These are phyloP conservation scores for Yamadazyma siamensis DNA, from an alignment of 1,139 yeast genomes.

Conservation along the genomic window DNA sequence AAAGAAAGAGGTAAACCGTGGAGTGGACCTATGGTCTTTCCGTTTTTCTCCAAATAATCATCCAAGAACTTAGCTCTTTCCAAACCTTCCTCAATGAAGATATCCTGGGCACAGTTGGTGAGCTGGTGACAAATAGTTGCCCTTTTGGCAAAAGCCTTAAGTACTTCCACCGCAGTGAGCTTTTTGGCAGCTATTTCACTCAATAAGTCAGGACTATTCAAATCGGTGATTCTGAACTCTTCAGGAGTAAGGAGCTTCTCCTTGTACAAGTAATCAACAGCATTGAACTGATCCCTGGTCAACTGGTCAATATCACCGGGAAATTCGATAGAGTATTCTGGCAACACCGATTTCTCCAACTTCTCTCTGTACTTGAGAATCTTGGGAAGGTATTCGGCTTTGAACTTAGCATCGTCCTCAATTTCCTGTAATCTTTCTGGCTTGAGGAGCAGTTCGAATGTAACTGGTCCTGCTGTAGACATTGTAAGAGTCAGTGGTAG, in stretches of 20 bases:
- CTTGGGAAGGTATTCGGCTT: constrained; percentile 42
- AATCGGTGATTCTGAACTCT: constrained; percentile 48
- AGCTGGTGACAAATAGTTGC: constrained; percentile 37
- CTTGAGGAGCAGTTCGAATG: too few relatives aligned
- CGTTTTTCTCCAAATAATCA: constrained; percentile 42
- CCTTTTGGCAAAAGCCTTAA: constrained; percentile 49
- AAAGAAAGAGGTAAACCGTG: constrained; percentile 47
- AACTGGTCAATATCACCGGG: constrained; percentile 40
- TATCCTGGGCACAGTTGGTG: constrained; percentile 33
- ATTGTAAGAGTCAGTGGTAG: too few relatives aligned
- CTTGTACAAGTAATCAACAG: constrained; percentile 41
- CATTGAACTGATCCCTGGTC: constrained; percentile 39
- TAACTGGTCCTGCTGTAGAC: constrained; percentile 6
- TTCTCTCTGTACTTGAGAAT: constrained; percentile 45
- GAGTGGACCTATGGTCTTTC: constrained; percentile 66
- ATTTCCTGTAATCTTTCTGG: too few relatives aligned
- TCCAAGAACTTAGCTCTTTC: constrained; percentile 32
- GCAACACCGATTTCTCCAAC: constrained; percentile 33
- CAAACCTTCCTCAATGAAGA: constrained; percentile 33
- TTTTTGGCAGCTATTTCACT: constrained; percentile 30
- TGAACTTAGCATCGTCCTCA: constrained; percentile 33
- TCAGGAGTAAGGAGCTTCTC: constrained; percentile 39
- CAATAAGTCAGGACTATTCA: constrained; percentile 33
- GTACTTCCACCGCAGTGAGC: constrained; percentile 42
- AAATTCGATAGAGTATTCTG: constrained; percentile 40